A percentile compares a stretch with the other conserved stretches of the same genome.
Conservation (phyloP, 805 yeast genomes). For the Yarrowia keelungensis region DNA sequence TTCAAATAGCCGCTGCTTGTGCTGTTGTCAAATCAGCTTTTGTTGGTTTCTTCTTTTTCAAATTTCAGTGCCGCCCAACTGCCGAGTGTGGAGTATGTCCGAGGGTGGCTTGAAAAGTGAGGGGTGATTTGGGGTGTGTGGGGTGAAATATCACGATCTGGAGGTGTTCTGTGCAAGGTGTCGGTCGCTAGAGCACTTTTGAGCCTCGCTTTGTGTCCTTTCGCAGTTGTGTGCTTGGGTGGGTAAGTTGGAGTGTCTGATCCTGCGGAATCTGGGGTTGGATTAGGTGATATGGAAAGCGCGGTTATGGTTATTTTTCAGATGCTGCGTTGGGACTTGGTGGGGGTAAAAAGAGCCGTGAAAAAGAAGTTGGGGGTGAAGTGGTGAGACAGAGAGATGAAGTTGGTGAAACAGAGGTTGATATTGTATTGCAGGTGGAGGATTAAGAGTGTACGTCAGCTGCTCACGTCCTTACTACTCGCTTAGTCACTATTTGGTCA, state of each 20-base stretch:
- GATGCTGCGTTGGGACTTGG: conserved; percentile 34
- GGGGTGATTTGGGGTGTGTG: neutral
- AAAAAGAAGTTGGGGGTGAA: too few relatives aligned
- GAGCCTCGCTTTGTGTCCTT: neutral
- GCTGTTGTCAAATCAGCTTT: neutral
- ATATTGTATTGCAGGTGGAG: too few relatives aligned
- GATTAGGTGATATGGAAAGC: conserved; percentile 25
- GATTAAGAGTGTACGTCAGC: too few relatives aligned
- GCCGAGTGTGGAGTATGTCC: conserved; percentile 20
- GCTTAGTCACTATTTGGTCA: conserved; percentile 9
- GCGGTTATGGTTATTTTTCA: conserved; percentile 37
- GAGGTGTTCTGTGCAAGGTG: neutral
- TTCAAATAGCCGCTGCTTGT: neutral
- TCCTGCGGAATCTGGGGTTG: conserved; percentile 37
- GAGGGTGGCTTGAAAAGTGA: conserved; percentile 2
- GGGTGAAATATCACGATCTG: neutral
- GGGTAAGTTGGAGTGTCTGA: conserved; percentile 14
- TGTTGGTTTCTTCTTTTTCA: too few relatives aligned
- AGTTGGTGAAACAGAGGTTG: too few relatives aligned
- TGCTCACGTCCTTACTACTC: neutral
- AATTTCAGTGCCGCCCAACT: conserved; percentile 10
- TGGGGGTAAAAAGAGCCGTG: neutral
- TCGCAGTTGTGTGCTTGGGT: neutral
- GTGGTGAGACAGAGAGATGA: too few relatives aligned
- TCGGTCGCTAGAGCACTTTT: neutral